Base-by-base conservation (phyloP, 208 protist species). In the Phytomonas sp. region DNA sequence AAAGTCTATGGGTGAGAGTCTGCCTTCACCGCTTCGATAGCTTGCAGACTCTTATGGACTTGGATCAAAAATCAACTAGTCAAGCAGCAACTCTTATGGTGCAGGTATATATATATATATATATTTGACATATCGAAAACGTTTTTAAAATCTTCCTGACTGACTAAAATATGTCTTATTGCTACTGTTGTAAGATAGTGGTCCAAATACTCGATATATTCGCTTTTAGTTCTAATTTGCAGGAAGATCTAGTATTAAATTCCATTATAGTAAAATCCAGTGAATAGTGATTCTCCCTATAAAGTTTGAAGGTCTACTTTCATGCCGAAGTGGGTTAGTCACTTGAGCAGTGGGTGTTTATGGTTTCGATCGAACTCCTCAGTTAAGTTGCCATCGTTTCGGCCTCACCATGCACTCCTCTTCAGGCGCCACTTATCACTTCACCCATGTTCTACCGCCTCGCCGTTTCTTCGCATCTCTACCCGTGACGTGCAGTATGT, bases 401-500 rank as follows among this genome's bases (percentile, higher is more conserved):
- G 40, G 13, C 4, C 13, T 15, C 9, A 15, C 20, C 40, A 15
- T 51, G 40, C 7, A 51, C 20, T 51, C 40, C 40, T 51, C 40
- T 51, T 15, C 40, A 51, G 13, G 40, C 40, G 9, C 40, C 40
- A 51, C 40, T 20, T 17, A 15, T 20, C 40, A 51, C 9, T 6
- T 4, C 13, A 51, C 13, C 13, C 40, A 51, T 51, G 40, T 51
- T 51, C 20, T 2, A 51, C 13, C 13, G 3, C 40, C 40, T 51
- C 40, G 9, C 20, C 40, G 13, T 51, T 51, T 51, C 40, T 51
- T 51, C 20, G 13, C 13, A 51, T 20, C 40, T 2, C 40, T 15
- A 51, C 40, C 1, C 40, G 40, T 2, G 40, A 15, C 7, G 82
- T 90, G 31, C 88, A 94, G 77, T 94, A 81, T 59, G 82, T 92